Evolutionary conservation across 2,329 filamentous ascomycete species (phyloP).

Genomic region (Lecanosticta acicola): DNA sequence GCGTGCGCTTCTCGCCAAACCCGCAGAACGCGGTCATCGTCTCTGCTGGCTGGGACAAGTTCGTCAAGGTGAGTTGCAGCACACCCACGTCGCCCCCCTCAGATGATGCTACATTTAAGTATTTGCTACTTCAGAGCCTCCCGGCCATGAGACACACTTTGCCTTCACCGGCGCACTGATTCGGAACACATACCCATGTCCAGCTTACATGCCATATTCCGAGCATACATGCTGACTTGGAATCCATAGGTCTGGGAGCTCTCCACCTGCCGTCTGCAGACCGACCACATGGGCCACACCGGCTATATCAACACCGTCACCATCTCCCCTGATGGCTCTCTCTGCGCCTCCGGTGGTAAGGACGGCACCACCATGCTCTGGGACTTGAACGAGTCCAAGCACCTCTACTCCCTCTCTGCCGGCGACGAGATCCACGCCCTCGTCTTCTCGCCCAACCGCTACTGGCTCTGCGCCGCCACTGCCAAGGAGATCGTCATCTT

Average conservation of each 20-base stretch:
- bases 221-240: constrained; percentile 4
- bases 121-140: constrained; percentile 99
- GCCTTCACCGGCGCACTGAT: constrained; percentile 84
- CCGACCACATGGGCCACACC: constrained; percentile 99
- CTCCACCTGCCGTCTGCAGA: constrained; percentile 98
- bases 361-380: constrained; percentile 99
- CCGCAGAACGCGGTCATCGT: constrained; percentile 99
- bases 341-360: constrained; percentile 98
- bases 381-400: constrained; percentile 99
- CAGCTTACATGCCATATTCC: too few species aligned
- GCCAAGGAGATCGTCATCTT: constrained; percentile 99
- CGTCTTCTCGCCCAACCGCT: constrained; percentile 99
- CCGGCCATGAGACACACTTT: constrained; percentile 83
- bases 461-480: constrained; percentile 99
- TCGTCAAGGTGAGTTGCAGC: constrained; percentile 82
- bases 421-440: constrained; percentile 99
- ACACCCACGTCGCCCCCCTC: constrained; percentile 27
- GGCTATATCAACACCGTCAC: constrained; percentile 99
- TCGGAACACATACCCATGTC: neutral
- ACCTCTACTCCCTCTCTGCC: constrained; percentile 99
- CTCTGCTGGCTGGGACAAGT: constrained; percentile 98
- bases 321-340: constrained; percentile 98
- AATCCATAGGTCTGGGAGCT: constrained; percentile 88
- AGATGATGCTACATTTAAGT: constrained; percentile 90
- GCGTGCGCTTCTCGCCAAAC: constrained; percentile 99